Conservation (phyloP, 1,284 basidiomycete genomes). For the Filobasidium uniguttulatum region DNA sequence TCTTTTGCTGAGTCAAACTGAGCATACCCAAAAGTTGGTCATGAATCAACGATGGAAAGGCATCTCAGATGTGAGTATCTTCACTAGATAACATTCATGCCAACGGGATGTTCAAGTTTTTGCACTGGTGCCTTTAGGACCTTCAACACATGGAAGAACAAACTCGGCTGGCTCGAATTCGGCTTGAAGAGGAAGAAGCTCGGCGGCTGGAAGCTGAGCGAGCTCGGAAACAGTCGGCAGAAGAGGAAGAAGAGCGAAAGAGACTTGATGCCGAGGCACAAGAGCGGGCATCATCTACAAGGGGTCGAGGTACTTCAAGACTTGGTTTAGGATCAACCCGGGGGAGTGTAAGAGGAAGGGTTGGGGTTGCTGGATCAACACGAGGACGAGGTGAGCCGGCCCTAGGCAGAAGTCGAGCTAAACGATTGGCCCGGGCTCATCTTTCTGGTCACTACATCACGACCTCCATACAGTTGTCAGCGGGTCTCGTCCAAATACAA, state of each 20-base stretch:
- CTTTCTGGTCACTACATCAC: neutral
- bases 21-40: conserved; percentile 30
- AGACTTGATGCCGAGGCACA: conserved; percentile 7
- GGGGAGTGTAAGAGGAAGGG: conserved; percentile 5
- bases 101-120: neutral
- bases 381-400: conserved; percentile 12
- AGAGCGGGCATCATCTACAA: conserved; percentile 9
- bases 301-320: conserved; percentile 1
- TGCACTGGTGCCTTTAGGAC: conserved; percentile 18
- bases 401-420: neutral
- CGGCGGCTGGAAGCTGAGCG: conserved; percentile 13
- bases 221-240: neutral
- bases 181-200: conserved; percentile 15
- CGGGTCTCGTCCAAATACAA: conserved; percentile 1
- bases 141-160: conserved; percentile 18
- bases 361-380: conserved; percentile 1
- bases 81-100: neutral
- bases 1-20: conserved; percentile 29
- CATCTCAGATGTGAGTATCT: conserved; percentile 25
- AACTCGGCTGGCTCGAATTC: conserved; percentile 15
- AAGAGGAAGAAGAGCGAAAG: conserved; percentile 13
- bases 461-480: conserved; percentile 5
- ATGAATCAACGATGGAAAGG: conserved; percentile 32
- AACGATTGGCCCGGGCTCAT: neutral
- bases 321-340: conserved; percentile 3